phyloP scores from a whole-genome alignment of 345 rosid genomes.

The Aethionema arabicum region DNA sequence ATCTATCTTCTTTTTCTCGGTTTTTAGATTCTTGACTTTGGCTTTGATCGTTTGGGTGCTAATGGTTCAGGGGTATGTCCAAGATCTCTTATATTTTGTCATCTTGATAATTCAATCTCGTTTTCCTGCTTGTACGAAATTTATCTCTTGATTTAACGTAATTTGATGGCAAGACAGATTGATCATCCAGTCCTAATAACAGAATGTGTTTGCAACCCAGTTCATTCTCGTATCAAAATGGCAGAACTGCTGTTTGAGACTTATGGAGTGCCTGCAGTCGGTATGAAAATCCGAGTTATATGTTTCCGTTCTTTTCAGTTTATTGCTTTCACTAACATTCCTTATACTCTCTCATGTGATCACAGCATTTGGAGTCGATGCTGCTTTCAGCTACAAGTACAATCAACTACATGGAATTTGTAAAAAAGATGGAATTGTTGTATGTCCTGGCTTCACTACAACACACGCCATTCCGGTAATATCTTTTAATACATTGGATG shows the following conservation, averaged over 20 bases:
- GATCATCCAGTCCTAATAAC: constrained; percentile 93
- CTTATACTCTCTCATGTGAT: constrained; percentile 8
- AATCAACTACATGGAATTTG: constrained; percentile 80
- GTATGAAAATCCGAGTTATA: constrained; percentile 41
- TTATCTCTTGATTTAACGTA: constrained; percentile 39
- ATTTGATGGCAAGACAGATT: constrained; percentile 74
- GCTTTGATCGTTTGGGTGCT: constrained; percentile 90
- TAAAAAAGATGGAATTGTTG: constrained; percentile 77
- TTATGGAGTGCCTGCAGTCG: constrained; percentile 95
- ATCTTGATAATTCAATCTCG: constrained; percentile 20
- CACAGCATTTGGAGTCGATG: constrained; percentile 92
- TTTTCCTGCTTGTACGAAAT: constrained; percentile 21
- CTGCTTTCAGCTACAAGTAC: constrained; percentile 92
- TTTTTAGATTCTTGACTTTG: constrained; percentile 86
- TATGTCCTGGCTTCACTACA: constrained; percentile 85
- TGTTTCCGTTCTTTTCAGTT: constrained; percentile 7
- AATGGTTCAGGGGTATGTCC: constrained; percentile 64
- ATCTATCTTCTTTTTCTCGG: background rate
- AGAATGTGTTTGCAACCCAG: constrained; percentile 91
- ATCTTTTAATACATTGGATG: constrained; percentile 11
- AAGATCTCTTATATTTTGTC: constrained; percentile 1
- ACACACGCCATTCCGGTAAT: constrained; percentile 86
- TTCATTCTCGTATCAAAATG: constrained; percentile 94
- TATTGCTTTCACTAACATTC: constrained; percentile 20
- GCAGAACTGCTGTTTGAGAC: constrained; percentile 96